Evolutionary conservation across 164 flowering plant species (phyloP).

Genomic region (Berberis thunbergii): DNA sequence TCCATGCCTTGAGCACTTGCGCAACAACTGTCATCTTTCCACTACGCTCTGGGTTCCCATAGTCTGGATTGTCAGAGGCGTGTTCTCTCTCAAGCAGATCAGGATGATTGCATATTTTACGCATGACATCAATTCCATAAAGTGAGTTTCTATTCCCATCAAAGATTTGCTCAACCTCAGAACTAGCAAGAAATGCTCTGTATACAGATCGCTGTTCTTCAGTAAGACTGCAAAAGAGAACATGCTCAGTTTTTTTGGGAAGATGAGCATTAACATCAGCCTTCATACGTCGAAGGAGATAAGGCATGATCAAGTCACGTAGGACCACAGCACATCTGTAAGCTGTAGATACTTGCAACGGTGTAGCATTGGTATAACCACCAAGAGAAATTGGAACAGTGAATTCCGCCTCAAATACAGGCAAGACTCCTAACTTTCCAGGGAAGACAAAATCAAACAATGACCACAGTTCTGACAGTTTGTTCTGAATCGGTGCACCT

Average conservation of each 20-base stretch:
- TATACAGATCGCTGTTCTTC: conserved; percentile 72
- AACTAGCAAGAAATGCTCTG: conserved; percentile 94
- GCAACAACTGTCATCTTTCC: conserved; percentile 95
- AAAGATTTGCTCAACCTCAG: conserved; percentile 92
- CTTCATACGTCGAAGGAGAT: conserved; percentile 92
- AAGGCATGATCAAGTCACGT: conserved; percentile 97
- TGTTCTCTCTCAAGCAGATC: conserved; percentile 98
- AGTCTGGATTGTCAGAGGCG: conserved; percentile 60
- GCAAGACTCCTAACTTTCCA: conserved; percentile 95
- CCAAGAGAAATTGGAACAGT: conserved; percentile 96
- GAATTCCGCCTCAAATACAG: conserved; percentile 96
- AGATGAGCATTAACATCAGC: conserved; percentile 91
- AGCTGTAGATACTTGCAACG: conserved; percentile 98
- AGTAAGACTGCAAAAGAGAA: conserved; percentile 94
- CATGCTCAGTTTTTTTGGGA: conserved; percentile 94
- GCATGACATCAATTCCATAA: conserved; percentile 97
- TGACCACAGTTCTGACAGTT: conserved; percentile 88
- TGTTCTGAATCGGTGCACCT: conserved; percentile 98
- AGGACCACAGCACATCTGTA: conserved; percentile 98
- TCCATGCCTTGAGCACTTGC: conserved; percentile 87
- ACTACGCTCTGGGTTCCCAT: conserved; percentile 91
- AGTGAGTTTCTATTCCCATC: conserved; percentile 86
- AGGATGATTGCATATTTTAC: conserved; percentile 98
- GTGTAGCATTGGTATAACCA: conserved; percentile 97
- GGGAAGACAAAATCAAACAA: conserved; percentile 99